These are phyloP conservation scores for Selenicereus undatus DNA, from an alignment of 148 eudicot species.

Conservation along the genomic window DNA sequence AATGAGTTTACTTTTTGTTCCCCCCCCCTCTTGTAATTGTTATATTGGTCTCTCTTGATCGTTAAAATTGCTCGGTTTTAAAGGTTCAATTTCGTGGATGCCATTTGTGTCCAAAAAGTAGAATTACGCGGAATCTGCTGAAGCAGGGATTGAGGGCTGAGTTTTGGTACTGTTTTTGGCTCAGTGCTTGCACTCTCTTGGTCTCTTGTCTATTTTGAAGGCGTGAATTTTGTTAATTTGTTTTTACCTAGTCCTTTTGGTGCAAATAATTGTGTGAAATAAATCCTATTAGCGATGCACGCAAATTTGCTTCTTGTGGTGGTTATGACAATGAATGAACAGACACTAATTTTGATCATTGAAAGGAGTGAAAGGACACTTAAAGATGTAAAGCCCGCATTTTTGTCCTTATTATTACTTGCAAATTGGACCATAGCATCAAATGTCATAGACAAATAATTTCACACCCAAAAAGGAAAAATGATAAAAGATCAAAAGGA, in stretches of 20 bases:
- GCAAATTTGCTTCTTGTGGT: not conserved
- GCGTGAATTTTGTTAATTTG: not conserved
- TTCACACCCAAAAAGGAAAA: not conserved
- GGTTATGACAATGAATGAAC: not conserved
- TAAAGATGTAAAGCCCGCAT: slow-evolving; percentile 5
- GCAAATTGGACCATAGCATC: not conserved
- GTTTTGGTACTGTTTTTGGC: too few species aligned
- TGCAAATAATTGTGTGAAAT: not conserved
- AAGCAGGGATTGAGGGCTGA: not conserved
- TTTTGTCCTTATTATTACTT: not conserved
- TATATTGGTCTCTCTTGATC: not conserved
- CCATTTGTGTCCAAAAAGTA: not conserved
- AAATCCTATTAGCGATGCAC: not conserved
- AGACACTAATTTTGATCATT: not conserved
- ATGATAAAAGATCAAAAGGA: not conserved
- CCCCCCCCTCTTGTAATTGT: not conserved
- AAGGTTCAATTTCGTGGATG: not conserved
- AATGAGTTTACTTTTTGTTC: not conserved
- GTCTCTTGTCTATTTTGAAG: too few species aligned
- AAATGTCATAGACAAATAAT: not conserved
- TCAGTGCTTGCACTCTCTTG: too few species aligned
- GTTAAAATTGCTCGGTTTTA: not conserved
- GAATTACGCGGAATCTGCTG: not conserved
- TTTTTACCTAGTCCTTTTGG: not conserved
- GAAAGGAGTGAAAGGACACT: not conserved